A percentile compares a stretch with the other conserved stretches of the same genome.
Conservation (phyloP, 179 eudicot genomes). For the Actinidia arguta region DNA sequence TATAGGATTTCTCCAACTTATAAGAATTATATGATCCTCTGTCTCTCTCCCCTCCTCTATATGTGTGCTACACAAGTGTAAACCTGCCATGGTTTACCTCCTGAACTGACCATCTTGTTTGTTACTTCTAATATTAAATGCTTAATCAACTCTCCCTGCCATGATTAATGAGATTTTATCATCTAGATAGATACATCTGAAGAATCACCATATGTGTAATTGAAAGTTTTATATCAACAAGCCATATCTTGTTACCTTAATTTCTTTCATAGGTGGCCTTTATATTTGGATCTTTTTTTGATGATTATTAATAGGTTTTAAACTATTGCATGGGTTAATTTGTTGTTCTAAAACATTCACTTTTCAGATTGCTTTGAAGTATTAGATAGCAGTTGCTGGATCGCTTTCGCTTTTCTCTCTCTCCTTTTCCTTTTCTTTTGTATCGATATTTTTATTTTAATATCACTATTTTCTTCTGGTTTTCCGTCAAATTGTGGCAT, state of each 20-base stretch:
- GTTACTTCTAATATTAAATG: background rate
- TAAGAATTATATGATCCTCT: background rate
- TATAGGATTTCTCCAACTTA: background rate
- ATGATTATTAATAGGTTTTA: background rate
- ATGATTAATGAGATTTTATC: too few relatives aligned
- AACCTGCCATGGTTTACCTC: background rate
- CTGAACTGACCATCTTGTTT: background rate
- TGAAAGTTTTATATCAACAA: background rate
- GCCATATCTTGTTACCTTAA: background rate
- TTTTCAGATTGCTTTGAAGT: background rate
- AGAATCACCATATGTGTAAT: background rate
- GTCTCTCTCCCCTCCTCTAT: background rate
- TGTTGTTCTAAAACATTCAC: background rate
- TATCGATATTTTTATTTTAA: background rate
- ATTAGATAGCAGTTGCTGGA: background rate
- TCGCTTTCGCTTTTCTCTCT: background rate
- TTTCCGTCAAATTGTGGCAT: constrained; percentile 14
- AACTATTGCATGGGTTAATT: background rate
- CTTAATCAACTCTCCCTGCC: background rate
- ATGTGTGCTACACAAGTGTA: background rate
- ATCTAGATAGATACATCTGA: background rate
- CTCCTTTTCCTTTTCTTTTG: background rate
- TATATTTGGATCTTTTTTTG: background rate
- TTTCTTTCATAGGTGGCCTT: background rate
- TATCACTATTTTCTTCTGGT: background rate